These are phyloP conservation scores for Penicillium sp. DNA, from an alignment of 2,329 filamentous ascomycete genomes.

Conservation along the genomic window DNA sequence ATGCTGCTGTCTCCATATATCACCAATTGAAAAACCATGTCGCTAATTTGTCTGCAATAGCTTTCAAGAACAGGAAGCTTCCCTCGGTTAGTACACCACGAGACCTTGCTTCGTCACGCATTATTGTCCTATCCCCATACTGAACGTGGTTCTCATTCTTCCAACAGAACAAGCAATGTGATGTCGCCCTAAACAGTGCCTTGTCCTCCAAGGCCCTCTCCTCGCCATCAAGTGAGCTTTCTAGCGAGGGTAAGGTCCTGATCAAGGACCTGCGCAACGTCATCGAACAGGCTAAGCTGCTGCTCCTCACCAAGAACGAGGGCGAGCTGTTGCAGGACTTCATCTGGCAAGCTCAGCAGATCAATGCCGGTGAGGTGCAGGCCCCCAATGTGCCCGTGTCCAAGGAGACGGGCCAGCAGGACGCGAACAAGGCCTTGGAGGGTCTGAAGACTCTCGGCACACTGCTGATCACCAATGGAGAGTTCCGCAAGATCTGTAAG, in stretches of 20 bases:
- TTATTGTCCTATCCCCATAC: slow-evolving; percentile 1
- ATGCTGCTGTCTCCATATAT: not conserved
- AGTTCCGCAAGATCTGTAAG: slow-evolving; percentile 88
- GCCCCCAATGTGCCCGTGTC: slow-evolving; percentile 71
- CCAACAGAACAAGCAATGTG: slow-evolving; percentile 86
- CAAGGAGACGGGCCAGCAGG: slow-evolving; percentile 79
- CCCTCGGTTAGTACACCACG: slow-evolving; percentile 70
- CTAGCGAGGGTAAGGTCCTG: slow-evolving; percentile 78
- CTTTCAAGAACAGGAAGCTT: slow-evolving; percentile 87
- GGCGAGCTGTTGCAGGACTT: slow-evolving; percentile 96
- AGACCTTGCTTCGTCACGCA: not conserved
- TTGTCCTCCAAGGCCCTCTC: slow-evolving; percentile 73
- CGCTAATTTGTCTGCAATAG: slow-evolving; percentile 49
- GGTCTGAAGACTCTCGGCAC: slow-evolving; percentile 87
- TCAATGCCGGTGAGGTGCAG: slow-evolving; percentile 67
- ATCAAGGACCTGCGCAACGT: slow-evolving; percentile 79
- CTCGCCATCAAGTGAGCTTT: slow-evolving; percentile 77
- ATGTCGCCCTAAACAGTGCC: slow-evolving; percentile 89
- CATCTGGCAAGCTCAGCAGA: slow-evolving; percentile 87
- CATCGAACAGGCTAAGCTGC: slow-evolving; percentile 80
- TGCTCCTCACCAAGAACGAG: slow-evolving; percentile 91
- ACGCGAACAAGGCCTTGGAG: slow-evolving; percentile 81
- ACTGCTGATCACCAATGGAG: slow-evolving; percentile 90
- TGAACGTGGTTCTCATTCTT: slow-evolving; percentile 11
- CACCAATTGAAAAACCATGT: not conserved